phyloP scores from a whole-genome alignment of 306 rosid genomes.

The Alnus glutinosa region DNA sequence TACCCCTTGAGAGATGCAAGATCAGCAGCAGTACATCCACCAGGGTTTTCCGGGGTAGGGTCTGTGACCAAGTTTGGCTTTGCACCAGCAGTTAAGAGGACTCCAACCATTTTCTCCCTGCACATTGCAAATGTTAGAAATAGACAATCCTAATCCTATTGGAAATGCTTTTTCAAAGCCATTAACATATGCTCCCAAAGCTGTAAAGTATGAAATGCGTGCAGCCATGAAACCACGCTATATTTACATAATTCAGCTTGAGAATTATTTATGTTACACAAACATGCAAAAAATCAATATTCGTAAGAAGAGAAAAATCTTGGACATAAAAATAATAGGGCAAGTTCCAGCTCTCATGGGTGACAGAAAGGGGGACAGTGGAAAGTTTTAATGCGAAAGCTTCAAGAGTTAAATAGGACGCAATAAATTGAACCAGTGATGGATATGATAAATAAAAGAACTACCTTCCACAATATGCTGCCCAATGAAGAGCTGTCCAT shows the following conservation, averaged over 20 bases:
- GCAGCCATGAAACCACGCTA: background rate
- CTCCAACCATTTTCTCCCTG: constrained; percentile 89
- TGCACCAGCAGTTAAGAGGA: constrained; percentile 77
- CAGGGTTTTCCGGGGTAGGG: constrained; percentile 74
- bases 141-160: background rate
- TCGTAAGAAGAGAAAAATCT: background rate
- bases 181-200: background rate
- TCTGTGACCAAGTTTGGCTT: constrained; percentile 93
- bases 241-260: background rate
- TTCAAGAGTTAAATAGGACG: constrained; percentile 2
- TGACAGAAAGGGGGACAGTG: background rate
- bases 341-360: background rate
- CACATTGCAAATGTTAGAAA: constrained; percentile 18
- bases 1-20: constrained; percentile 69
- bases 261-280: constrained; percentile 10
- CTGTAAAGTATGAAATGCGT: background rate
- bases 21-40: constrained; percentile 78
- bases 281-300: constrained; percentile 24
- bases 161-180: background rate
- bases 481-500: constrained; percentile 99
- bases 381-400: background rate
- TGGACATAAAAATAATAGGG: background rate
- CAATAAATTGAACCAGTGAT: constrained; percentile 20
- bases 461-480: constrained; percentile 86
- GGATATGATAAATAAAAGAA: constrained; percentile 1